Evolutionary conservation across 805 yeast genomes (phyloP).

Genomic region (Ogataea dorogensis): DNA sequence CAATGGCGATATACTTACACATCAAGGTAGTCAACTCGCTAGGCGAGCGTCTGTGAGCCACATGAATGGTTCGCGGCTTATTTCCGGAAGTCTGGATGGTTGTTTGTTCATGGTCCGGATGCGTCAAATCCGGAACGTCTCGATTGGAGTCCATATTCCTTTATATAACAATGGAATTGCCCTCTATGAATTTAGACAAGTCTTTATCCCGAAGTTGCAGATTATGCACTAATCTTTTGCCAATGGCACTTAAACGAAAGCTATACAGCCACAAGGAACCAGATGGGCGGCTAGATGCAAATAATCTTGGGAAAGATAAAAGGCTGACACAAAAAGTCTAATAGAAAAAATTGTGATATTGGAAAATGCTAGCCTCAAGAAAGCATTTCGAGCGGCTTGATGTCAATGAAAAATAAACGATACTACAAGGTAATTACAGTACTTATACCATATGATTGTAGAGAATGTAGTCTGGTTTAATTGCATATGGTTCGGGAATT

Average conservation of each 20-base stretch:
- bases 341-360: conserved; percentile 6
- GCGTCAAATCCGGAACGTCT: conserved; percentile 13
- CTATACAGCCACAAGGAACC: conserved; percentile 9
- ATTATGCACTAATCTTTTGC: neutral
- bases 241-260: conserved; percentile 11
- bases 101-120: conserved; percentile 23
- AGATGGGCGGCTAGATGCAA: conserved; percentile 3
- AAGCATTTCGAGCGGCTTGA: conserved; percentile 1
- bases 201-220: neutral
- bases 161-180: conserved; percentile 5
- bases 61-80: conserved; percentile 66
- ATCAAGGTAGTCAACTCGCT: conserved; percentile 88
- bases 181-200: conserved; percentile 3
- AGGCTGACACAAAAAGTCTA: conserved; percentile 10
- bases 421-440: conserved; percentile 4
- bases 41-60: conserved; percentile 97
- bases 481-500: too few species aligned
- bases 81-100: conserved; percentile 34
- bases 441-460: neutral
- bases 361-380: conserved; percentile 1
- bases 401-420: conserved; percentile 1
- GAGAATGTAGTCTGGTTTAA: conserved; percentile 1
- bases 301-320: conserved; percentile 6
- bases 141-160: conserved; percentile 15
- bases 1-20: conserved; percentile 44